Conservation (phyloP, 495 filamentous ascomycete species). For the Podospora sp. region DNA sequence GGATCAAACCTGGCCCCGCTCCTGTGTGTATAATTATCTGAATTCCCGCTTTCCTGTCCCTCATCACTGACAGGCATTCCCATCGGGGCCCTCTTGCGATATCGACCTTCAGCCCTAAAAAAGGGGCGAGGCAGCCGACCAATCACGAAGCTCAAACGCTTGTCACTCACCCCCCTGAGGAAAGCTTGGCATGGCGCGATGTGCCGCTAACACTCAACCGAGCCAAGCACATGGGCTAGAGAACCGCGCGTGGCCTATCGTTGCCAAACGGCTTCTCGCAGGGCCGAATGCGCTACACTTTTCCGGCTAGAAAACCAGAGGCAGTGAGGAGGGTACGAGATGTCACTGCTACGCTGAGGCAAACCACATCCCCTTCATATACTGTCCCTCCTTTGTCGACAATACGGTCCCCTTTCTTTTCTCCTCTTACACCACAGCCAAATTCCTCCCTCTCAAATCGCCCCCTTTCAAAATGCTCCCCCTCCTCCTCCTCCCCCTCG, state of each 20-base stretch:
- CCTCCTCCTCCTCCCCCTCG: too few relatives aligned
- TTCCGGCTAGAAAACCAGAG: background rate
- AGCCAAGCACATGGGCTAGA: background rate
- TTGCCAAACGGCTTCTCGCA: background rate
- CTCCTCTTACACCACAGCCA: too few relatives aligned
- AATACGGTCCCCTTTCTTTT: too few relatives aligned
- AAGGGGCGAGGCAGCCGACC: background rate
- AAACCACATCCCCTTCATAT: background rate
- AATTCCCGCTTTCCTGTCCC: too few relatives aligned
- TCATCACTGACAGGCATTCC: too few relatives aligned
- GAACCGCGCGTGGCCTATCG: background rate
- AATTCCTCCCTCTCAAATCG: too few relatives aligned
- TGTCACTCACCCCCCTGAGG: background rate
- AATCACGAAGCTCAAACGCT: background rate
- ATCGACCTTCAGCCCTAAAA: background rate
- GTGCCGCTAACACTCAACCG: background rate
- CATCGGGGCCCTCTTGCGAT: too few relatives aligned
- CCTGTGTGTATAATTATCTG: too few relatives aligned
- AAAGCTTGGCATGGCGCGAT: background rate
- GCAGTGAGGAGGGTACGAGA: background rate
- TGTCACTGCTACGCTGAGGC: background rate
- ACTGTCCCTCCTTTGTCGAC: too few relatives aligned
- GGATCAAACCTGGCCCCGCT: too few relatives aligned
- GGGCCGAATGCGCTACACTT: background rate
- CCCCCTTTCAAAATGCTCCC: too few relatives aligned